Conservation (phyloP, 2,329 filamentous ascomycete species). For the Sclerotiophoma versabilis region DNA sequence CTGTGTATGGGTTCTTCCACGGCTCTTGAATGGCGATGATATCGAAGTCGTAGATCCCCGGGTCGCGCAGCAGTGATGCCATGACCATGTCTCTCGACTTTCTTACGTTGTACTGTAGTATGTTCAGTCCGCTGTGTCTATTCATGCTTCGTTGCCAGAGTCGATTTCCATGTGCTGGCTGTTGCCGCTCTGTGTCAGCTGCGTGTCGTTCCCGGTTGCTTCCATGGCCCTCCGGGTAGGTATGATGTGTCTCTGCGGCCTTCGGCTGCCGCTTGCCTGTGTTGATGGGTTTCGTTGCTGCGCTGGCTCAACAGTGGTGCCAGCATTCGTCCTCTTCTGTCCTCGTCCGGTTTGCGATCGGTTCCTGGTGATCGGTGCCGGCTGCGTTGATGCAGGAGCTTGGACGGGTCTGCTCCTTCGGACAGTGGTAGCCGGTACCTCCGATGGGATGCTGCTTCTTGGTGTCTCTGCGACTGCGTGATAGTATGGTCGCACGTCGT, state of each 20-base stretch:
- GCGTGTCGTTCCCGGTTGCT: neutral
- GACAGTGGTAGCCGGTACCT: neutral
- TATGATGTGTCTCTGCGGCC: neutral
- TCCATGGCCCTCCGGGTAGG: neutral
- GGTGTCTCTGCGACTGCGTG: neutral
- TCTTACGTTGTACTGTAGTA: slow-evolving; percentile 32
- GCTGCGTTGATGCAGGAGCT: neutral
- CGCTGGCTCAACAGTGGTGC: neutral
- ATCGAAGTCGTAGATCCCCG: slow-evolving; percentile 24
- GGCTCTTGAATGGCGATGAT: slow-evolving; percentile 27
- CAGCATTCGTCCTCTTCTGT: no score
- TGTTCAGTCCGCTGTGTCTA: slow-evolving; percentile 20
- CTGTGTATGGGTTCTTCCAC: slow-evolving; percentile 22
- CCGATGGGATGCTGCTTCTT: neutral
- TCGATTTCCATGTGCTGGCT: slow-evolving; percentile 21
- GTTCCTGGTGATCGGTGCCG: neutral
- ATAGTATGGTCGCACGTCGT: neutral
- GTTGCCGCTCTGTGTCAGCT: neutral
- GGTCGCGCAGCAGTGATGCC: slow-evolving; percentile 29
- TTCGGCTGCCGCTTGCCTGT: neutral
- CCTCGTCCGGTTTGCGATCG: no score
- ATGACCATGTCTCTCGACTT: slow-evolving; percentile 32
- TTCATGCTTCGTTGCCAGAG: slow-evolving; percentile 21
- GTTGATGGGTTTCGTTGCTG: neutral
- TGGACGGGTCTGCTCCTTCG: neutral